Evolutionary conservation across 129 eudicot genomes (phyloP), one percentile per base, ranked within the genome.

Genomic region (Flaveria bidentis): DNA sequence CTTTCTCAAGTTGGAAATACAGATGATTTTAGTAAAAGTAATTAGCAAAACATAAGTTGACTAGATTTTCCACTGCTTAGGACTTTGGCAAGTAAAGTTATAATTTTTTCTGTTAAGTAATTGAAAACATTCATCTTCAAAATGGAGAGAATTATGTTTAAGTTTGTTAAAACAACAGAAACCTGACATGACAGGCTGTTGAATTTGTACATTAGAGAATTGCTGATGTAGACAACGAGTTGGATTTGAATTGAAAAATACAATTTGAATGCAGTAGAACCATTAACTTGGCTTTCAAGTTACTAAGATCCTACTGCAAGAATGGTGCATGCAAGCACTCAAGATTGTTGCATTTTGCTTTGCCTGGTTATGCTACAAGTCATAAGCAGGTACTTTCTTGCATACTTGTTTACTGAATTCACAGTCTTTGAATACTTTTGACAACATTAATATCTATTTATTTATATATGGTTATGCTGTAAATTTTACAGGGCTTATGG

Each of bases 311-410:
- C 42, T 60, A 13, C 12, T 46, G 73, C 52, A 11, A 79, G 58
- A 82, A 85, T 85, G 89, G 47, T 10, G 26, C 22, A 5, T 76
- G 74, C 72, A 71, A 52, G 14, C 20, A 57, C 30, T 49, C 81
- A 82, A 57, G 18, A 12, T 18, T 77, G 36, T 52, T 70, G 81
- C 72, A 50, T 84, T 58, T 30, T 78, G 79, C 75, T 90, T 75
- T 81, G 55, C 77, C 36, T 80, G 55, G 60, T 84, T 58, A 58
- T 61, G 1, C 68, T 83, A 33, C 83, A 76, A 39, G 55, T 75
- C 55, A 58, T 71, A 76, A 64, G 78, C 58, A 84, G 90, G 75
- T 73, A 71, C 60, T 61, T 82, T 88, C 82, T 61, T 75, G 89
- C 86, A 57, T 67, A 28, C 30, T 42, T 17, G 6, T 22, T 46